These are phyloP conservation scores for Syncephalastrum contaminatum DNA, from an alignment of 371 early-diverging fungal genomes.

Conservation along the genomic window DNA sequence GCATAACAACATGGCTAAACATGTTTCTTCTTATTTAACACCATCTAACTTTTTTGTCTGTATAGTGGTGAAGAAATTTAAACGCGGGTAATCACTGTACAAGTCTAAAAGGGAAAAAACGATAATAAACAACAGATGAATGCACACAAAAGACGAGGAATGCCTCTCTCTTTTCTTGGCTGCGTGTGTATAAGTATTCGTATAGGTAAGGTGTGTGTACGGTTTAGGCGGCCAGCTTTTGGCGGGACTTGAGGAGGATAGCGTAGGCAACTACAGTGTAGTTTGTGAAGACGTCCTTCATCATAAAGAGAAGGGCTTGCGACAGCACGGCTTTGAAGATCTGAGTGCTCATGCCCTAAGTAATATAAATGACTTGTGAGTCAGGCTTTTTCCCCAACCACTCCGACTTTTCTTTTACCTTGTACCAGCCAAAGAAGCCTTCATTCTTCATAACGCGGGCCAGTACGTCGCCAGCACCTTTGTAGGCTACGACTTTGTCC, in stretches of 20 bases:
- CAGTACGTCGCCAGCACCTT: conserved; percentile 85
- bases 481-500: conserved; percentile 64
- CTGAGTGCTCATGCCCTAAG: conserved; percentile 92
- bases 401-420: conserved; percentile 47
- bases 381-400: not conserved
- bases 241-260: conserved; percentile 14
- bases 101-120: not conserved
- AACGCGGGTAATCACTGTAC: too few species aligned
- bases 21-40: too few species aligned
- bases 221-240: conserved; percentile 1
- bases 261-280: conserved; percentile 62
- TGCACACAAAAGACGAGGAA: not conserved
- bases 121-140: not conserved
- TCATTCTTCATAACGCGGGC: conserved; percentile 74
- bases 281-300: conserved; percentile 85
- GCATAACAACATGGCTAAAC: not conserved
- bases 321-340: conserved; percentile 95
- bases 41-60: too few species aligned
- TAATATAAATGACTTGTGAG: conserved; percentile 6
- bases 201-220: too few species aligned
- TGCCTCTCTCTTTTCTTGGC: too few species aligned
- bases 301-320: conserved; percentile 93
- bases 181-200: too few species aligned
- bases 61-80: too few species aligned
- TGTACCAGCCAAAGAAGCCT: conserved; percentile 92